Base-by-base conservation (phyloP, 2,329 filamentous ascomycete species). In the Diplodia scrobiculata region DNA sequence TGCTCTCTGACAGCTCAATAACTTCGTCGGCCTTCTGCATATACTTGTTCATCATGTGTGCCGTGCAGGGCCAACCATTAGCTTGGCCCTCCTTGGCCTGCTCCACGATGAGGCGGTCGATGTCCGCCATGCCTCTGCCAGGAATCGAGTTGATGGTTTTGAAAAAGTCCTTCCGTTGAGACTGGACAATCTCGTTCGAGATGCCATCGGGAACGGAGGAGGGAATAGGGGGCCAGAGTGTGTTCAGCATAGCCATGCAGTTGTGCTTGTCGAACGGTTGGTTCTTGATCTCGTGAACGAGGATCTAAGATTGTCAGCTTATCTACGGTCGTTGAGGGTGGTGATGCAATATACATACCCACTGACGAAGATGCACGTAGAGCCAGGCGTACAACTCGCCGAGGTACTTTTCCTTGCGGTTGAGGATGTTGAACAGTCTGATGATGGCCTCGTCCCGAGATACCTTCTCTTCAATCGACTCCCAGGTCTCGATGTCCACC, bases 171-270 rank as follows among this genome's bases (percentile, higher is more conserved):
- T 84, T 81, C n/a, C 87, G 84, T 71, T 89, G 86, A 13, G 79
- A 77, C 66, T 81, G 81, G 65, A 89, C 78, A 6, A 83, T 79
- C 29, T 81, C 74, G 3, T 78, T 74, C 9, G 82, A 85, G 62
- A 84, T 81, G 21, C 67, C 70, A 19, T 79, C 79, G 17, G 76
- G 74, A 19, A 62, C 32, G n/a, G 55, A 41, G 13, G 76, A 74
- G 51, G 80, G 79, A 50, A 83, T 79, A 1, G 87, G 86, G 7
- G 87, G 87, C 69, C 88, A 86, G 34, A 89, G 79, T 10, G 87
- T 89, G 76, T 89, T 89, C 60, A 89, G 83, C 83, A 89, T 87
- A 63, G 86, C 87, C 69, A 88, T 81, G 72, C 87, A 88, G 73
- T 88, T 89, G 71, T 84, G 81, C 74, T 87, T 88, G 78, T 86